phyloP scores from a whole-genome alignment of 306 rosid genomes.

The Quercus suber region DNA sequence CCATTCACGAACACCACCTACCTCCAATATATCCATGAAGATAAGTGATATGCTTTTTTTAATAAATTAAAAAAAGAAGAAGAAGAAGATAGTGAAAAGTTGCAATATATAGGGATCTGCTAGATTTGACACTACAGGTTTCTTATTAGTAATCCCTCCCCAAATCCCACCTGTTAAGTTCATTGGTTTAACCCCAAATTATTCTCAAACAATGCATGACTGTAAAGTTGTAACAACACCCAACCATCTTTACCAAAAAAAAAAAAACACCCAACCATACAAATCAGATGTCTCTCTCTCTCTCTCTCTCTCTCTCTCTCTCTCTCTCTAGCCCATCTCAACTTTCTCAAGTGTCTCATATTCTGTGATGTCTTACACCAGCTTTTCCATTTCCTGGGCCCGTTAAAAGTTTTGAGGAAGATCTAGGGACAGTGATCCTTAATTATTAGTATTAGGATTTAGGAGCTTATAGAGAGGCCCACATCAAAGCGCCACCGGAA shows the following conservation, averaged over 20 bases:
- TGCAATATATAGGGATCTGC: conserved; percentile 2
- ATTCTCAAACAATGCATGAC: not conserved
- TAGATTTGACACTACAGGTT: conserved; percentile 21
- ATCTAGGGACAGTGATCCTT: not conserved
- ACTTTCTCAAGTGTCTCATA: no score
- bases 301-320: no score
- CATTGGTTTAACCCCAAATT: not conserved
- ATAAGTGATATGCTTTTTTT: conserved; percentile 5
- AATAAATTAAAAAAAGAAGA: conserved; percentile 5
- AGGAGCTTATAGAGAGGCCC: no score
- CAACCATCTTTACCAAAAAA: no score
- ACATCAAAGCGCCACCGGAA: not conserved
- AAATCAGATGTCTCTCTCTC: no score
- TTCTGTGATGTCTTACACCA: not conserved
- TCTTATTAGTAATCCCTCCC: not conserved
- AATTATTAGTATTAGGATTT: no score
- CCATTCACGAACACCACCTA: conserved; percentile 47
- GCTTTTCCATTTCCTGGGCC: not conserved
- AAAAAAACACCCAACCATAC: no score
- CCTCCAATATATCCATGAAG: conserved; percentile 31
- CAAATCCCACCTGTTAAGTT: not conserved
- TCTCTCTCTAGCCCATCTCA: no score
- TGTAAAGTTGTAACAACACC: not conserved
- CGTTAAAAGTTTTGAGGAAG: not conserved
- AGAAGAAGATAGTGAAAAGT: not conserved